phyloP scores from a whole-genome alignment of 2,329 filamentous ascomycete genomes.

The Lithohypha guttulata region DNA sequence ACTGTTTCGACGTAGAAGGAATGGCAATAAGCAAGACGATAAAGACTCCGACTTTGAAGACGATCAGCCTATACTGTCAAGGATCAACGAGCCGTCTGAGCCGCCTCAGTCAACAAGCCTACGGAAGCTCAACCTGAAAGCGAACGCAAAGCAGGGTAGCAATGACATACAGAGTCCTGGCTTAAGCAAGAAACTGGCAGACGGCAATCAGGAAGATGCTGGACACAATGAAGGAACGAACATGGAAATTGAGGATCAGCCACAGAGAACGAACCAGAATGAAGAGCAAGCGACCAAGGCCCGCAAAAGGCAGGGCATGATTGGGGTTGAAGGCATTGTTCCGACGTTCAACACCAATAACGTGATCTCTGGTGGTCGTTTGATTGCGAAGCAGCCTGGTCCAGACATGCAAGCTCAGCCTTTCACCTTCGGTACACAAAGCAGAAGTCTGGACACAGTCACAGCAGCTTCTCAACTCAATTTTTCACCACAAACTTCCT shows the following conservation, averaged over 20 bases:
- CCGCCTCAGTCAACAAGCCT: not conserved
- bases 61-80: conserved; percentile 3
- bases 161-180: not conserved
- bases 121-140: not conserved
- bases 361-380: not conserved
- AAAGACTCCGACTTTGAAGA: conserved; percentile 1
- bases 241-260: not conserved
- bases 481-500: not conserved
- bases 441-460: not conserved
- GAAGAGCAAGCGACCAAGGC: not conserved
- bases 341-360: not conserved
- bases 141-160: not conserved
- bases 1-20: conserved; percentile 10
- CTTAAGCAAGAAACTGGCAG: not conserved
- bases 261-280: not conserved
- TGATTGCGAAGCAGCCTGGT: conserved; percentile 4
- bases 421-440: not conserved
- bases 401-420: not conserved
- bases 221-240: not conserved
- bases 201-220: not conserved
- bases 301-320: not conserved
- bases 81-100: conserved; percentile 3
- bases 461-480: not conserved
- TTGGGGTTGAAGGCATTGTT: not conserved
- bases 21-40: not conserved